phyloP scores from a whole-genome alignment of 1,139 yeast genomes.

The Debaryomyces sp. region DNA sequence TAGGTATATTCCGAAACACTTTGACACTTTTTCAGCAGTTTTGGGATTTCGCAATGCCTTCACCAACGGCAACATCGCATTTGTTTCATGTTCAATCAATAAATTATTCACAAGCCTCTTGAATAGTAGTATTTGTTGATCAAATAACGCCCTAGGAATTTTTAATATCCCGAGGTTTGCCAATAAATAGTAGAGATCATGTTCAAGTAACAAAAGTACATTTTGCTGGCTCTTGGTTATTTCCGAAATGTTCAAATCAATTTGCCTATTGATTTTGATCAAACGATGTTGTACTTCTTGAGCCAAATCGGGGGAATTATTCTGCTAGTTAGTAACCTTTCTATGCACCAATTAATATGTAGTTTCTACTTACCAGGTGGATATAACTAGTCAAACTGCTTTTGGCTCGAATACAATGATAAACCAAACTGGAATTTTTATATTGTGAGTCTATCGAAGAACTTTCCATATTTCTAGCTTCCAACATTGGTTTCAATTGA shows the following conservation, averaged over 20 bases:
- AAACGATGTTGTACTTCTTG: background rate
- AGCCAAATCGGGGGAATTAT: background rate
- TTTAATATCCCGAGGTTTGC: conserved; percentile 12
- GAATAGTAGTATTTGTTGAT: conserved; percentile 15
- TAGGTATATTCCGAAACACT: conserved; percentile 13
- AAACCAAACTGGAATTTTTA: conserved; percentile 11
- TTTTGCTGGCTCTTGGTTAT: background rate
- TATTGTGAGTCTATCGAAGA: background rate
- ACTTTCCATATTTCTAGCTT: background rate
- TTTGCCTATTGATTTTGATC: conserved; percentile 10
- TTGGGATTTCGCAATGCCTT: background rate
- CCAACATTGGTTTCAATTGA: background rate
- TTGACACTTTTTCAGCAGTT: conserved; percentile 6
- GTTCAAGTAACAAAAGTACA: conserved; percentile 5
- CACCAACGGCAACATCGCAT: background rate
- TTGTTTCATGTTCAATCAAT: conserved; percentile 6
- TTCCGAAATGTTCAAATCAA: conserved; percentile 6
- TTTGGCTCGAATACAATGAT: conserved; percentile 11
- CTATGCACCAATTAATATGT: background rate
- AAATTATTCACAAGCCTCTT: conserved; percentile 14
- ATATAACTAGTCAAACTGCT: conserved; percentile 3
- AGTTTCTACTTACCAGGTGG: conserved; percentile 5
- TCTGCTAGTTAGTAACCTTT: conserved; percentile 4
- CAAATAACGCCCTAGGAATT: conserved; percentile 12
- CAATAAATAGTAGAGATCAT: conserved; percentile 10